Evolutionary conservation across 805 yeast species (phyloP).

Genomic region (Metschnikowia picachoensis): DNA sequence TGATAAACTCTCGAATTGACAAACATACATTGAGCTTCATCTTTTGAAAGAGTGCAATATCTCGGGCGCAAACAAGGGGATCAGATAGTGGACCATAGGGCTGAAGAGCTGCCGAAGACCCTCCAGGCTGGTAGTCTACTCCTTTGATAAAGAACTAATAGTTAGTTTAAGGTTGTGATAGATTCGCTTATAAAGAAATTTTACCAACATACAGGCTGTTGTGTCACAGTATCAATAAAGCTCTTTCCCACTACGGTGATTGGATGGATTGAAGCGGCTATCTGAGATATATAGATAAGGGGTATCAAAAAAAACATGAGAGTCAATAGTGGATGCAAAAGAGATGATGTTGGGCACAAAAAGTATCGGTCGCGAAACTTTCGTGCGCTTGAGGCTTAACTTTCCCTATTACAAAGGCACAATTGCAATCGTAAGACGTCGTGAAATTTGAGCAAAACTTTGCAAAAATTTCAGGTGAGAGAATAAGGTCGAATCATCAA

Average conservation of each 20-base stretch:
- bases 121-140: slow-evolving; percentile 95
- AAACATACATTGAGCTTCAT: slow-evolving; percentile 70
- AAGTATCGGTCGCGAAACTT: slow-evolving; percentile 4
- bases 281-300: not conserved
- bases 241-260: slow-evolving; percentile 65
- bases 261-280: slow-evolving; percentile 41
- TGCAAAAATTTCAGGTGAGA: no score
- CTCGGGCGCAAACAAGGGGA: slow-evolving; percentile 70
- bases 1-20: not conserved
- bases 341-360: slow-evolving; percentile 4
- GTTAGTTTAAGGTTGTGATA: not conserved
- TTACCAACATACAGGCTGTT: slow-evolving; percentile 53
- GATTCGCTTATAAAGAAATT: no score
- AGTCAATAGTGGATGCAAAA: slow-evolving; percentile 1
- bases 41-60: slow-evolving; percentile 72
- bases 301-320: slow-evolving; percentile 3
- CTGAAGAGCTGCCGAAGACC: slow-evolving; percentile 68
- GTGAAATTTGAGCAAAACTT: no score
- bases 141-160: slow-evolving; percentile 72
- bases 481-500: no score
- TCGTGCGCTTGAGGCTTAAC: slow-evolving; percentile 1
- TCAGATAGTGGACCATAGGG: slow-evolving; percentile 74
- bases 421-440: no score
- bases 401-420: no score
- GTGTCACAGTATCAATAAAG: slow-evolving; percentile 71